Conservation (phyloP, 768 basidiomycete genomes). For the Melanogaster broomeanus region DNA sequence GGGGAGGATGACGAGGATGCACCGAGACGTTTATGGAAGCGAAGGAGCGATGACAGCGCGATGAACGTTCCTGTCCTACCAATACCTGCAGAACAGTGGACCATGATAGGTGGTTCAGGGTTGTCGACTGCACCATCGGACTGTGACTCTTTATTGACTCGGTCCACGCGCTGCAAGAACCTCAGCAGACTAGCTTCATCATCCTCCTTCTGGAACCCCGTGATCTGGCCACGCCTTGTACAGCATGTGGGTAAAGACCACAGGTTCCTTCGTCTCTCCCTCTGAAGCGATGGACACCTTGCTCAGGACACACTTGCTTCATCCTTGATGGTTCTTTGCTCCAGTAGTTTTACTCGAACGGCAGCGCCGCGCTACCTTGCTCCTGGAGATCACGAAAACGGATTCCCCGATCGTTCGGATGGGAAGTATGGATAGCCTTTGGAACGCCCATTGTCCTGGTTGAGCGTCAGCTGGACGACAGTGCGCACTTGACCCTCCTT, state of each 20-base stretch:
- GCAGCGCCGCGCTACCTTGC: slow-evolving; percentile 36
- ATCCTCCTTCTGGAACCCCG: slow-evolving; percentile 66
- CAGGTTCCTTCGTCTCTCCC: slow-evolving; percentile 30
- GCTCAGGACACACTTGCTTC: slow-evolving; percentile 65
- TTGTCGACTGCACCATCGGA: slow-evolving; percentile 33
- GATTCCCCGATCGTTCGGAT: slow-evolving; percentile 52
- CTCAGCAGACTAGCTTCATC: slow-evolving; percentile 60
- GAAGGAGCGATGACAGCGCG: slow-evolving; percentile 76
- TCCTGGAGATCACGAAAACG: slow-evolving; percentile 46
- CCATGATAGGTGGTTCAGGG: slow-evolving; percentile 74
- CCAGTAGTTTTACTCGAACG: slow-evolving; percentile 62
- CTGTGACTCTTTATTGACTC: slow-evolving; percentile 51
- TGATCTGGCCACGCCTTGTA: slow-evolving; percentile 85
- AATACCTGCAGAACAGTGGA: slow-evolving; percentile 86
- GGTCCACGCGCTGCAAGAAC: slow-evolving; percentile 68
- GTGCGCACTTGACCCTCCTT: slow-evolving; percentile 58
- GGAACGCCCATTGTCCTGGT: slow-evolving; percentile 64
- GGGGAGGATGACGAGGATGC: slow-evolving; percentile 23
- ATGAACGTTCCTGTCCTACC: slow-evolving; percentile 89
- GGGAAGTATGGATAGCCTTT: slow-evolving; percentile 86
- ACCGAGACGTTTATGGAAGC: slow-evolving; percentile 50
- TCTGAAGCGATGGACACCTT: slow-evolving; percentile 55
- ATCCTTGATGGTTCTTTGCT: slow-evolving; percentile 42
- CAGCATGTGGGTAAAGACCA: slow-evolving; percentile 69
- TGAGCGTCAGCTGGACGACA: slow-evolving; percentile 79